Evolutionary conservation across 495 filamentous ascomycete genomes (phyloP).

Genomic region (Penicillium lividum): DNA sequence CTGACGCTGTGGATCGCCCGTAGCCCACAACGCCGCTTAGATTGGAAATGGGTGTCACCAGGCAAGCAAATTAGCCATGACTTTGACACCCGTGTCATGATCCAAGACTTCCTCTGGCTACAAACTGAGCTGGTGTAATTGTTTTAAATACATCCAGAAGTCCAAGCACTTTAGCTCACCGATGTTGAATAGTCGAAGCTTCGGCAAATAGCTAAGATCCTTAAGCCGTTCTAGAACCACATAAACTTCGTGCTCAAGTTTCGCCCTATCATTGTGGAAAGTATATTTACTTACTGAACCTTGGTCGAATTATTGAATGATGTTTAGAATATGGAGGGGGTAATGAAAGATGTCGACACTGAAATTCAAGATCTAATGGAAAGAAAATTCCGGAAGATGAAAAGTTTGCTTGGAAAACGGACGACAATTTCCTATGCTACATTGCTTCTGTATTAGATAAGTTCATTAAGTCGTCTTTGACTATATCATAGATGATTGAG

Average conservation of each 20-base stretch:
- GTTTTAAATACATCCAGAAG: conserved; percentile 8
- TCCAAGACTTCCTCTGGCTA: conserved; percentile 9
- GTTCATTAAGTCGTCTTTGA: conserved; percentile 15
- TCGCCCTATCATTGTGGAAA: conserved; percentile 8
- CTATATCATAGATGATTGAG: conserved; percentile 12
- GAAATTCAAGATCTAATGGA: conserved; percentile 10
- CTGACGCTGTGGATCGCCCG: conserved; percentile 13
- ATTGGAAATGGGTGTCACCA: conserved; percentile 12
- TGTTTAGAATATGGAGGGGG: conserved; percentile 6
- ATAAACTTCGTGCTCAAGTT: conserved; percentile 13
- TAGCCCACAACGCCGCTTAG: conserved; percentile 10
- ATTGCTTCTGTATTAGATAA: conserved; percentile 11
- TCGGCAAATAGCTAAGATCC: conserved; percentile 14
- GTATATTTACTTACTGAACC: conserved; percentile 10
- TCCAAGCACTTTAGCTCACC: conserved; percentile 15
- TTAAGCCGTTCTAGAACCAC: conserved; percentile 13
- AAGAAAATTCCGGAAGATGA: conserved; percentile 10
- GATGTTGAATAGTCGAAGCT: conserved; percentile 14
- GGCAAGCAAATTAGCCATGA: conserved; percentile 13
- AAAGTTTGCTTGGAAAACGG: conserved; percentile 15
- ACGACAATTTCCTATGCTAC: conserved; percentile 11
- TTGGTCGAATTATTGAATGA: conserved; percentile 13
- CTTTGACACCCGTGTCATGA: conserved; percentile 13
- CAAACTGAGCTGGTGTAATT: conserved; percentile 12
- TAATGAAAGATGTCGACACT: conserved; percentile 9